A percentile compares a stretch with the other conserved stretches of the same genome.
Evolutionary conservation across 176 grass and related monocot species (phyloP).

Genomic region (Thalia dealbata): DNA sequence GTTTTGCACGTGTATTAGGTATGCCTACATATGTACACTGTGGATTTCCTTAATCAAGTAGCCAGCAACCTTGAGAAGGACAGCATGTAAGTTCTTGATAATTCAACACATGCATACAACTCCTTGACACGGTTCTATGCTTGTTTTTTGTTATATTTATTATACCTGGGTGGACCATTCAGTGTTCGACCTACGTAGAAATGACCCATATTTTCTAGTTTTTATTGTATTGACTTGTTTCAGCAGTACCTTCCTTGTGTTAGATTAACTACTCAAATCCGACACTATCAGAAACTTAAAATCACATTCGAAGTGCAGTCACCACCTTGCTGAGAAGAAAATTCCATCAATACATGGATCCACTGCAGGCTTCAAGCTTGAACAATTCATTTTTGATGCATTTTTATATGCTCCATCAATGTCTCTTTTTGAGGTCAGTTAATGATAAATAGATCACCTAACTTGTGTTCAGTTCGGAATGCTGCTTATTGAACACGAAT

Average conservation of each 20-base stretch:
- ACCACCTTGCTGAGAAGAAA: constrained; percentile 80
- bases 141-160: background rate
- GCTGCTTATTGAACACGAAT: constrained; percentile 1
- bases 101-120: background rate
- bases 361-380: constrained; percentile 72
- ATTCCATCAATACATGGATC: constrained; percentile 79
- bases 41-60: constrained; percentile 91
- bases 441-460: background rate
- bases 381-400: constrained; percentile 86
- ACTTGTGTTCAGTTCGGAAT: constrained; percentile 1
- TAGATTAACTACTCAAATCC: background rate
- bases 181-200: too few species aligned
- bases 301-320: constrained; percentile 32
- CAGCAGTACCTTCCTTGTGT: background rate
- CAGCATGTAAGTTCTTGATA: constrained; percentile 52
- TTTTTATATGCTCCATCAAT: constrained; percentile 77
- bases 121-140: constrained; percentile 13
- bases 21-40: constrained; percentile 84
- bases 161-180: background rate
- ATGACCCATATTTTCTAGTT: too few species aligned
- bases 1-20: constrained; percentile 33
- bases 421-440: constrained; percentile 68
- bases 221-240: too few species aligned
- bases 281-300: background rate
- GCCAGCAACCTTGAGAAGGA: constrained; percentile 83